Evolutionary conservation across 2,329 filamentous ascomycete genomes (phyloP), one percentile per base, ranked within the genome.

Genomic region (Aspergillus phoenicis): DNA sequence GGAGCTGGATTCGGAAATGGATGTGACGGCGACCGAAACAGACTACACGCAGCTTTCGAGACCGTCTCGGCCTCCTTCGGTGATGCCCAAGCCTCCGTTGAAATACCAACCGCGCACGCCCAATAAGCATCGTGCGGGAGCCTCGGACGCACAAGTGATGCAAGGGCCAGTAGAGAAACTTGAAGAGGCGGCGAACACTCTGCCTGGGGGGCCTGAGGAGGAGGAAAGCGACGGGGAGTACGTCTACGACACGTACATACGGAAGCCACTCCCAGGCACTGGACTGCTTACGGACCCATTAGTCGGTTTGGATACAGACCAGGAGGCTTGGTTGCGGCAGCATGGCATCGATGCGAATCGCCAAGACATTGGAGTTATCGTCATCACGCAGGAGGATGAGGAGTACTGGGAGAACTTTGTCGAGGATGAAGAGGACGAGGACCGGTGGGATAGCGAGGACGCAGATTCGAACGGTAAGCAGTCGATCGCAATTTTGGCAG

Each of bases 241-340:
- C 69, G 84, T 88, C 59, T 87, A 86, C 71, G 86, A 88, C 66
- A 86, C 84, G 8, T 88, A 87, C 70, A 76, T 87, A 45, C 83
- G 85, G 2, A 77, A 81, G 17, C 75, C 73, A n/a, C 63, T 79
- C 17, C 69, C 74, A 2, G 70, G 73, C n/a, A 61, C 65, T 17
- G 68, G 73, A 8, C 64, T 73, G 49, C 61, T 75, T 59, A 76
- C 68, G 13, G 76, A 80, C 61, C 73, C 76, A 0, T 61, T 75
- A n/a, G 67, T 66, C 15, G 70, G 73, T 45, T 55, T 69, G 2
- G 68, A 73, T 57, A 61, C 62, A 10, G 68, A 70, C 58, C 66
- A 73, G 45, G 64, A 66, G 53, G 62, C 63, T 33, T 68, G 63
- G 68, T 47, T 70, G 20, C 69, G 69, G 55, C 63, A 70, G 48